phyloP scores from a whole-genome alignment of 1,284 basidiomycete genomes.

The Cystobasidium sp. region DNA sequence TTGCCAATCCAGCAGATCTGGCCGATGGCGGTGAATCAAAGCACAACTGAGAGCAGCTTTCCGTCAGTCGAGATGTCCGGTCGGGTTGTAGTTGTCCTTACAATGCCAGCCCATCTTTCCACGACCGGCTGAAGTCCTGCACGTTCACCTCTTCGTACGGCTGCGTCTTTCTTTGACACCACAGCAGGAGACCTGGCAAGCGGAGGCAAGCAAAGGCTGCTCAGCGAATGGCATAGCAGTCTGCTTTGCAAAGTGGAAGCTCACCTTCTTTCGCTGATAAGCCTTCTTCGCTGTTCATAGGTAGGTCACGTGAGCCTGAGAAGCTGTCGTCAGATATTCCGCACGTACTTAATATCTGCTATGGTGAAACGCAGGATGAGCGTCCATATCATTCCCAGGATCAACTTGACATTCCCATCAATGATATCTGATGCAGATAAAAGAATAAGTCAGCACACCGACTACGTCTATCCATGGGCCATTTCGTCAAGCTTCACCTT shows the following conservation, averaged over 20 bases:
- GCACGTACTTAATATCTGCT: conserved; percentile 86
- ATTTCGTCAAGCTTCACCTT: conserved; percentile 64
- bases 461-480: too few species aligned
- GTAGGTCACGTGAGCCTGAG: neutral
- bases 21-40: conserved; percentile 93
- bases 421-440: conserved; percentile 75
- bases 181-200: conserved; percentile 71
- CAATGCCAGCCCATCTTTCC: conserved; percentile 93
- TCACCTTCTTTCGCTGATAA: conserved; percentile 87
- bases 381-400: conserved; percentile 98
- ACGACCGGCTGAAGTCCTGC: conserved; percentile 88
- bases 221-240: neutral
- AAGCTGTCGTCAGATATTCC: neutral
- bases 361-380: conserved; percentile 96
- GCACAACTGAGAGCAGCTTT: conserved; percentile 71
- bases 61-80: neutral
- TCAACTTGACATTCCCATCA: conserved; percentile 95
- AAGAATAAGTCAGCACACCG: too few species aligned
- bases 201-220: neutral
- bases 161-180: conserved; percentile 96
- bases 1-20: conserved; percentile 88
- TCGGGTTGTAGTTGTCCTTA: conserved; percentile 60
- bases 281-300: conserved; percentile 79
- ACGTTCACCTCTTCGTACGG: conserved; percentile 91
- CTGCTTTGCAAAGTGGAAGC: conserved; percentile 10